Evolutionary conservation across 1,284 basidiomycete species (phyloP), one percentile per base, ranked within the genome.

Genomic region (Meira nashicola): DNA sequence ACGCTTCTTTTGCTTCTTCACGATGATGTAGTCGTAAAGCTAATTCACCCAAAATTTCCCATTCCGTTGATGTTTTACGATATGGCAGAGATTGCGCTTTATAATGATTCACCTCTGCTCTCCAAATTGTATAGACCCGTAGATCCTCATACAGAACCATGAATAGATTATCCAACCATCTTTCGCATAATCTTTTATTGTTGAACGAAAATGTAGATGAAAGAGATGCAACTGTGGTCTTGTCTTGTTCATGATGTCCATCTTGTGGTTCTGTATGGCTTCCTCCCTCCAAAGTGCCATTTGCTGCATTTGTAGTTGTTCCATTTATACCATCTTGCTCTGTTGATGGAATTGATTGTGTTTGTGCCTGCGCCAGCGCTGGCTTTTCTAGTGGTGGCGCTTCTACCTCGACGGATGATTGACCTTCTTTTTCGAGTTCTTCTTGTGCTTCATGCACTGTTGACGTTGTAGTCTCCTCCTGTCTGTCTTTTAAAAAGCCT

Each of bases 121-220:
- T 86, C 86, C 95, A 99, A 75, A 98, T 98, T 0, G 95, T 98
- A 87, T 94, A 98, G 11, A 98, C 90, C n/a, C 95, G 87, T 52
- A 98, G 82, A 77, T 98, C 94, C 85, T 97, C 93, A 78, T 97
- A 97, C 3, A 97, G 82, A 1, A 97, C 92, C 91, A 98, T 93
- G 81, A 98, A 98, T 57, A 98, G 80, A 72, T 98, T 98, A 78
- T 97, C 94, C 55, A 99, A 83, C 94, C 94, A 98, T 52, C 95
- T 84, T 78, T 98, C 94, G 78, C 95, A 98, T 33, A 99, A 81
- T 39, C 95, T 84, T 82, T 98, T 98, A 79, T 93, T 96, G 72
- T 86, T 92, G 80, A 98, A 96, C 38, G 92, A 90, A 74, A 90
- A 91, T 3, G 87, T 82, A 60, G 89, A 66, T 21, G 66, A 68